These are phyloP conservation scores for Mucor velutinosus DNA, from an alignment of 371 early-diverging fungal genomes.

Conservation along the genomic window DNA sequence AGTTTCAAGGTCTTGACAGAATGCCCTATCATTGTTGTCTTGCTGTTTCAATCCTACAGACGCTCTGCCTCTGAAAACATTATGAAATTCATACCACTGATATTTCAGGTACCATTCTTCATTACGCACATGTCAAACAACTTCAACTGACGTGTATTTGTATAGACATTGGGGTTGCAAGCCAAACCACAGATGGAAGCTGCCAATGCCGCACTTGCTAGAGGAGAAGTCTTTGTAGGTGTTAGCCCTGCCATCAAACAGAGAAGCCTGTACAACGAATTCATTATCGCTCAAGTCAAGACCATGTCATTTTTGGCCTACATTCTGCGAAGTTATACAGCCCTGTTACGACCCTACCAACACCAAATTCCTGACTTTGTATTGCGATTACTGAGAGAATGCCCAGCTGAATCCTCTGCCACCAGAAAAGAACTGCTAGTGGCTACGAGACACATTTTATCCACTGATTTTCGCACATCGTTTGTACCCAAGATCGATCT, in stretches of 20 bases:
- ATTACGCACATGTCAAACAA: not conserved
- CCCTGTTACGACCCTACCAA: constrained; percentile 72
- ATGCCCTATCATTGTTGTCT: constrained; percentile 96
- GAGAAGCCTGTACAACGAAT: constrained; percentile 75
- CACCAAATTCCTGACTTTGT: constrained; percentile 87
- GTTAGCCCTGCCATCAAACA: constrained; percentile 80
- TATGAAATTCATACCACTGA: constrained; percentile 84
- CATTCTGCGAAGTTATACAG: constrained; percentile 81
- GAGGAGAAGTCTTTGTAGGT: constrained; percentile 78
- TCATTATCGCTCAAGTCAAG: constrained; percentile 90
- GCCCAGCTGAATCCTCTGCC: constrained; percentile 92
- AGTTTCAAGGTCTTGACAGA: constrained; percentile 98
- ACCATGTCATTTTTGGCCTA: constrained; percentile 97
- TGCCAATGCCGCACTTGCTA: constrained; percentile 66
- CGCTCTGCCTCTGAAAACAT: constrained; percentile 81
- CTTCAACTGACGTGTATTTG: not conserved
- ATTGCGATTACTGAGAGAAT: constrained; percentile 84
- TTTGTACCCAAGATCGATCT: constrained; percentile 90
- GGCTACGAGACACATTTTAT: constrained; percentile 93
- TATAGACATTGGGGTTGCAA: constrained; percentile 73
- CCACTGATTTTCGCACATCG: constrained; percentile 84
- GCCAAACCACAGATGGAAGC: constrained; percentile 79
- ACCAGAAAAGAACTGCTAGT: constrained; percentile 95
- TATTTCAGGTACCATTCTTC: constrained; percentile 66
- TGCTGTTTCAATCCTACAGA: constrained; percentile 88